phyloP scores from a whole-genome alignment of 2,329 filamentous ascomycete genomes.

The Ramularia collo-cygni region DNA sequence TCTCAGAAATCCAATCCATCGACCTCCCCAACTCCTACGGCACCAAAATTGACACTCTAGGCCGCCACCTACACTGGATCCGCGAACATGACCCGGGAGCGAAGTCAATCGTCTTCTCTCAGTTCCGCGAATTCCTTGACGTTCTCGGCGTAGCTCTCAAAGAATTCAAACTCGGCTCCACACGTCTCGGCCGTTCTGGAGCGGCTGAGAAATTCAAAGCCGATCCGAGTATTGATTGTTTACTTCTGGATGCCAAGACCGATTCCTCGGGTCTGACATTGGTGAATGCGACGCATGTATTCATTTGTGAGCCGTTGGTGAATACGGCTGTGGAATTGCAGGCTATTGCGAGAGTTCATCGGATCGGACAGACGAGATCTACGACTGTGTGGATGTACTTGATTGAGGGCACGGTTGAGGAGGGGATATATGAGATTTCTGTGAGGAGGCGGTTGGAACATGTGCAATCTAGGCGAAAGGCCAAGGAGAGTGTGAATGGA shows the following conservation, averaged over 20 bases:
- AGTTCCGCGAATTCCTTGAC: conserved; percentile 74
- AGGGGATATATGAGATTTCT: conserved; percentile 83
- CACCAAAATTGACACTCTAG: conserved; percentile 74
- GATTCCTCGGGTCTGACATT: conserved; percentile 86
- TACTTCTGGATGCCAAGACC: conserved; percentile 81
- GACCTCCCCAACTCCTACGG: conserved; percentile 67
- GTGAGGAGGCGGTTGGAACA: conserved; percentile 73
- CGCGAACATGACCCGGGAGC: conserved; percentile 75
- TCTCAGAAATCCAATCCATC: conserved; percentile 75
- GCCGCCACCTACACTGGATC: conserved; percentile 76
- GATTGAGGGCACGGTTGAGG: conserved; percentile 83
- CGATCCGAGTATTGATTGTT: conserved; percentile 68
- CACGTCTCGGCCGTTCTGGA: conserved; percentile 59
- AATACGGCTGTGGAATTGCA: conserved; percentile 93
- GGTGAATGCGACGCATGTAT: conserved; percentile 87
- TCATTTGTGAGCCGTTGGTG: conserved; percentile 86
- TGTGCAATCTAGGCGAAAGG: conserved; percentile 43
- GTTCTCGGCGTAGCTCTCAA: conserved; percentile 65
- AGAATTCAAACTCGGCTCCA: conserved; percentile 65
- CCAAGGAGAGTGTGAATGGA: conserved; percentile 24
- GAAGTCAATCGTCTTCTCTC: conserved; percentile 91
- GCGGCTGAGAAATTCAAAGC: conserved; percentile 72
- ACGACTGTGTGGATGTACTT: conserved; percentile 97
- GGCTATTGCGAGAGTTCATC: conserved; percentile 87
- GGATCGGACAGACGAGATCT: conserved; percentile 80